Percentiles rank a stretch among this genome's conserved stretches.
These are phyloP conservation scores for Rhizomucor pusillus DNA, from an alignment of 371 early-diverging fungal species.

Conservation along the genomic window DNA sequence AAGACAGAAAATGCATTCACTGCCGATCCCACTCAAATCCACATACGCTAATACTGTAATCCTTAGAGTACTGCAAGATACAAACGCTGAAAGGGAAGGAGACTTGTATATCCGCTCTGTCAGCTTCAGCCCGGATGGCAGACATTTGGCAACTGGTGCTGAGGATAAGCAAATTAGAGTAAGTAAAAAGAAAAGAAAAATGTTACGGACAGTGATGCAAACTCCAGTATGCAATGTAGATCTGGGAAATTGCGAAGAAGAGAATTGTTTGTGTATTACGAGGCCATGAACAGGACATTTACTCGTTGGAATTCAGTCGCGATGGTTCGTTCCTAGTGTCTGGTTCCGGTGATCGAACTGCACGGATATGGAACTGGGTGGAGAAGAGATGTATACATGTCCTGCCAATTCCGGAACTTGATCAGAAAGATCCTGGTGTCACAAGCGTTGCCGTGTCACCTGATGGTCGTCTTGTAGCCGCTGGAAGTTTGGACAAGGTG, in stretches of 20 bases:
- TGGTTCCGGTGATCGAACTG: slow-evolving; percentile 93
- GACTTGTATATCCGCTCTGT: slow-evolving; percentile 91
- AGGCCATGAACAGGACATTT: slow-evolving; percentile 97
- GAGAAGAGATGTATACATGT: slow-evolving; percentile 67
- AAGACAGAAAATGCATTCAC: too few species aligned
- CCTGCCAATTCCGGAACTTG: slow-evolving; percentile 75
- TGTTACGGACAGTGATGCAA: background rate
- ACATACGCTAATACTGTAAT: too few species aligned
- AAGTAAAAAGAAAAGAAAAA: slow-evolving; percentile 19
- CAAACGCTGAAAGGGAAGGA: slow-evolving; percentile 55
- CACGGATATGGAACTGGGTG: slow-evolving; percentile 84
- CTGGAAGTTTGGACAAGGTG: slow-evolving; percentile 89
- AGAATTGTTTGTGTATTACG: slow-evolving; percentile 62
- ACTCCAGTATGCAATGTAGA: slow-evolving; percentile 35
- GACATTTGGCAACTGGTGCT: slow-evolving; percentile 23
- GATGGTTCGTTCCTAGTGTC: slow-evolving; percentile 90
- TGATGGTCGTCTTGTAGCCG: slow-evolving; percentile 71
- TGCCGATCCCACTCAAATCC: too few species aligned
- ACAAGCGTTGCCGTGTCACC: slow-evolving; percentile 91
- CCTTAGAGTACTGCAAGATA: slow-evolving; percentile 71
- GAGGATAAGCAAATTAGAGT: slow-evolving; percentile 85
- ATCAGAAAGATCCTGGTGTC: slow-evolving; percentile 88
- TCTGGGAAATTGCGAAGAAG: slow-evolving; percentile 75
- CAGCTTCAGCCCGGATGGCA: slow-evolving; percentile 92
- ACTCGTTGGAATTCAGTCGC: slow-evolving; percentile 90